Conservation (phyloP, 2,329 filamentous ascomycete genomes). For the Nigrospora oryzae region DNA sequence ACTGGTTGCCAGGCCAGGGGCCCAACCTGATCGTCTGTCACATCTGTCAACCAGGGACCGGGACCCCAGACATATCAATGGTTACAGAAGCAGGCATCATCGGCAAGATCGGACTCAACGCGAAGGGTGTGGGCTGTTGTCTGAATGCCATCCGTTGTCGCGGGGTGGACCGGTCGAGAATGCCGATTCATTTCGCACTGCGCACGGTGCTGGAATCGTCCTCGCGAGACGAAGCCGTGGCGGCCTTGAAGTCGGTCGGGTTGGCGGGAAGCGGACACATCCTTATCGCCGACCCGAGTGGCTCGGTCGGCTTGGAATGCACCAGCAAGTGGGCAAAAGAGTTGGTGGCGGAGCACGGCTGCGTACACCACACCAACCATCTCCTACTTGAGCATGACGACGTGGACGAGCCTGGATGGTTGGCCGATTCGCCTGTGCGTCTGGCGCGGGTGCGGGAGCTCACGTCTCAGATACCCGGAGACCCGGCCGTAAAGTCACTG, state of each 20-base stretch:
- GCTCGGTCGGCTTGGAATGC: constrained; percentile 37
- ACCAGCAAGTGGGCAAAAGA: constrained; percentile 19
- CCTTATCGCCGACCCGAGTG: constrained; percentile 33
- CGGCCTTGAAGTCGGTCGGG: constrained; percentile 29
- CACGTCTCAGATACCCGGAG: neutral
- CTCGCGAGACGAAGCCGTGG: constrained; percentile 36
- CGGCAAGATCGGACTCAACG: constrained; percentile 59
- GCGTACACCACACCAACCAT: constrained; percentile 35
- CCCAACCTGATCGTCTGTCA: constrained; percentile 38
- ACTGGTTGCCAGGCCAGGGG: constrained; percentile 45
- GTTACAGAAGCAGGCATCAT: constrained; percentile 53
- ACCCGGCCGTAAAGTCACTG: constrained; percentile 8
- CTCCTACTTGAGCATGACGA: constrained; percentile 21
- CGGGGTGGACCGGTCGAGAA: constrained; percentile 38
- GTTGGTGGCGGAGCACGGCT: constrained; percentile 17
- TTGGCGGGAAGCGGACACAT: constrained; percentile 43
- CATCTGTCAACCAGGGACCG: constrained; percentile 29
- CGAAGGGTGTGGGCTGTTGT: constrained; percentile 45
- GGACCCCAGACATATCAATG: constrained; percentile 38
- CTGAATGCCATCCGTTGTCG: constrained; percentile 54
- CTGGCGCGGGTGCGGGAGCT: constrained; percentile 16
- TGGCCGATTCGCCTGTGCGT: constrained; percentile 17
- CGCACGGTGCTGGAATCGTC: constrained; percentile 43
- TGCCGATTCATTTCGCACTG: constrained; percentile 56
- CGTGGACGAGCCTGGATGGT: constrained; percentile 20